Conservation (phyloP, 1,284 basidiomycete species). For the Boletus mariae region DNA sequence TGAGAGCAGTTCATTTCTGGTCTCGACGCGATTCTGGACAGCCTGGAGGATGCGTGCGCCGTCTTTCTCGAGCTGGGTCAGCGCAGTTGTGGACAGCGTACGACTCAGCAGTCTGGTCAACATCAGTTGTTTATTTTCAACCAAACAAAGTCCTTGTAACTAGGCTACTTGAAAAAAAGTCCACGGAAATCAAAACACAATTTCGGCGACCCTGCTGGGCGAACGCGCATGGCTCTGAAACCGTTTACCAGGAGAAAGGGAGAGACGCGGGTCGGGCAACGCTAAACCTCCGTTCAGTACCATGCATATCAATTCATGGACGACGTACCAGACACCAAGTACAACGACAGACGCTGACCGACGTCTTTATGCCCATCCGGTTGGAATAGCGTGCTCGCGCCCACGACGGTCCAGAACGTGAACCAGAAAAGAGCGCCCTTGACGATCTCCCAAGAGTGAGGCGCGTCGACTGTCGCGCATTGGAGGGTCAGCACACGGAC, state of each 20-base stretch:
- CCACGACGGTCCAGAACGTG: slow-evolving; percentile 9
- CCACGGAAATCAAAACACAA: slow-evolving; percentile 9
- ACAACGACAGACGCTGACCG: not conserved
- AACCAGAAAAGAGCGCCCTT: slow-evolving; percentile 12
- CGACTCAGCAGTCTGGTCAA: not conserved
- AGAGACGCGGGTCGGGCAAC: too few species aligned
- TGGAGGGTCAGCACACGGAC: not conserved
- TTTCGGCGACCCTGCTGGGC: slow-evolving; percentile 12
- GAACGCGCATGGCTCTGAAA: slow-evolving; percentile 9
- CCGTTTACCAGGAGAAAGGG: too few species aligned
- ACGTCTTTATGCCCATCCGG: not conserved
- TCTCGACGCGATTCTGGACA: slow-evolving; percentile 31
- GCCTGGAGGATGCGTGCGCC: slow-evolving; percentile 34
- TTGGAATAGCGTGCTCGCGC: not conserved
- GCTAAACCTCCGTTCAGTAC: too few species aligned
- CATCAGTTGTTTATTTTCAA: slow-evolving; percentile 14
- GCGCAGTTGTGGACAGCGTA: slow-evolving; percentile 3
- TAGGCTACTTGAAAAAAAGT: not conserved
- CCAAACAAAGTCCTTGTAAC: slow-evolving; percentile 13
- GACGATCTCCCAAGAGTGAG: slow-evolving; percentile 18
- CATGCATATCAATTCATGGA: too few species aligned
- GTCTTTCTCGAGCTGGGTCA: slow-evolving; percentile 31
- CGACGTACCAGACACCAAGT: too few species aligned
- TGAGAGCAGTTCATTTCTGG: slow-evolving; percentile 27
- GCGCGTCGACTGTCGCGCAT: slow-evolving; percentile 11